Evolutionary conservation across 2,329 filamentous ascomycete species (phyloP), one percentile per base, ranked within the genome.

Genomic region (Alternaria triticina): DNA sequence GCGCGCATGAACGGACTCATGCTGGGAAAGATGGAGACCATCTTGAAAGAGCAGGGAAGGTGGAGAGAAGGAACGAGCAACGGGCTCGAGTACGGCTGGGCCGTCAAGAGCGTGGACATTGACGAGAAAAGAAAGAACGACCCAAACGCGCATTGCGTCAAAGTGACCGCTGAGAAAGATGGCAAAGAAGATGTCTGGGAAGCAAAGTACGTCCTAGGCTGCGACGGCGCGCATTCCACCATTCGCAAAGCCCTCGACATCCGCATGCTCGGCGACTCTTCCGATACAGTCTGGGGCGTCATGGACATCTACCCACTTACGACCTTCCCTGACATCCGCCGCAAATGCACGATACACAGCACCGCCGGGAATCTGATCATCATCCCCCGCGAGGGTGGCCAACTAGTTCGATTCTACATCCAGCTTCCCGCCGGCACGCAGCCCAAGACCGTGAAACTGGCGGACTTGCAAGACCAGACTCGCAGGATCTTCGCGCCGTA

Each of bases 1-100:
- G 91, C 90, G 13, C 85, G 89, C 4, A 87, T 92, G 69, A 91
- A 93, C 71, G 82, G 52, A 81, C 3, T 90, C 17, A 79, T 91
- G 73, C 81, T 89, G 33, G 79, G 82, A 4, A 82, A 83, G 65
- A 85, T 89, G 80, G 73, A 81, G 45, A 75, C 77, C 57, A 75
- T 78, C 9, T 47, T 74, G 45, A 66, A 61, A 54, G 68, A 68
- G 49, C 64, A 70, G 25, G 66, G 67, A 17, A 59, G 79, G 77
- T 55, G 77, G 79, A 25, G 65, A 30, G 6, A 64, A 40, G 62
- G 62, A 3, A 36, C 54, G 15, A 63, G 63, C 12, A 76, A 82
- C 57, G 77, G 82, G 23, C 83, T 90, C 30, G 83, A 86, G 61
- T 90, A 90, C 66, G 85, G 84, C 1, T 85, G 80, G 64, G 81